Evolutionary conservation across 768 basidiomycete genomes (phyloP), one percentile per base, ranked within the genome.

Genomic region (Leccinum barrowsii): DNA sequence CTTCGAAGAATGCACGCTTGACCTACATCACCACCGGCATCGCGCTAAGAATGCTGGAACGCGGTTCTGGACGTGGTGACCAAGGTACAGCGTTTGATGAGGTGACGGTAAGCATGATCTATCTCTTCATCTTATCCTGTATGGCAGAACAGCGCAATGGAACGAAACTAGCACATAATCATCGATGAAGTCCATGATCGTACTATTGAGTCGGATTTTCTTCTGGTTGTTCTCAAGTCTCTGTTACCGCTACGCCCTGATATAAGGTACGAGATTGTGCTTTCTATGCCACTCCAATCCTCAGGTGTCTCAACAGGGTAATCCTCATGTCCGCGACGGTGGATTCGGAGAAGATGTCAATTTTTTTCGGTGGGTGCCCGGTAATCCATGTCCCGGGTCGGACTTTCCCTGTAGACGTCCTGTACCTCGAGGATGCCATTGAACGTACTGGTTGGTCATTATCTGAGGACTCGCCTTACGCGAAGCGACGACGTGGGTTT

Each of bases 151-250:
- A 26, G 21, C 55, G 22, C 52, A 44, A 63, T 21, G 52, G 24
- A 12, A 15, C 22, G 37, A 54, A 60, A 37, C n/a, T 53, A 94
- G 92, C 94, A 97, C 67, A 86, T 99, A 69, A 89, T 99, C 59
- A 89, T 98, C 46, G 96, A 99, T 65, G 96, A 99, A 86, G 92
- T 97, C 49, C 96, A 99, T 67, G 96, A 99, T 76, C 87, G 96
- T 21, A 92, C 88, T 7, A 97, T 99, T 63, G 96, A 99, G 69
- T 95, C 93, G 0, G 96, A 98, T 72, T 99, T 99, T 75, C 81
- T 99, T 30, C 78, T 99, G 32, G 93, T 98, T 63, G 92, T 98
- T 5, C 79, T 99, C 54, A 94, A 92, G 73, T 86, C 90, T 15
- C 76, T 98, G 34, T 73, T 97, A 53, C 74, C 80, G 55, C 83